Percentiles rank a stretch among this genome's conserved stretches.
Evolutionary conservation across 169 alveolate species (phyloP).

Genomic region (Babesia sp.): DNA sequence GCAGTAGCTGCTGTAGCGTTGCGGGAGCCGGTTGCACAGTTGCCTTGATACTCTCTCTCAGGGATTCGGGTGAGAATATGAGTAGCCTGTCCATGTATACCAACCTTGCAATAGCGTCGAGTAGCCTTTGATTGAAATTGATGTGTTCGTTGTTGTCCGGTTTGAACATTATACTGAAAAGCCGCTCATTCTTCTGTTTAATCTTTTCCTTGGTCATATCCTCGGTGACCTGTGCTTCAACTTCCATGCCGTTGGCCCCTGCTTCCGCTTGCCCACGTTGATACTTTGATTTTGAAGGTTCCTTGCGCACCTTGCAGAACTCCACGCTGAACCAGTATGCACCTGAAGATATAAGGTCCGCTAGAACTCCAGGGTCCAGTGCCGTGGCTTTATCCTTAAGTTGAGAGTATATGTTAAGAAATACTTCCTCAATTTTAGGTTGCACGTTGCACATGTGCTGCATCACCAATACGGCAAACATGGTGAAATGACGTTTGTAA

Average conservation of each 20-base stretch:
- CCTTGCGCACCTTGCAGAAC: slow-evolving; percentile 56
- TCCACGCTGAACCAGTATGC: slow-evolving; percentile 64
- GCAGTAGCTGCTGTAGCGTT: slow-evolving; percentile 25
- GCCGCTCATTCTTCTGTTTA: slow-evolving; percentile 30
- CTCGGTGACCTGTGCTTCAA: slow-evolving; percentile 16
- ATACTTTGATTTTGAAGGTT: not conserved
- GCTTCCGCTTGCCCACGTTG: not conserved
- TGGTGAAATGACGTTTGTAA: slow-evolving; percentile 25
- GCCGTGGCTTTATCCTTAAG: slow-evolving; percentile 11
- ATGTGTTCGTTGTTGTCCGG: not conserved
- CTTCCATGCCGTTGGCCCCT: slow-evolving; percentile 2
- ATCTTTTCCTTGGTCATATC: slow-evolving; percentile 42
- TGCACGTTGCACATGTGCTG: slow-evolving; percentile 54
- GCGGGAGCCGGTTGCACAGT: slow-evolving; percentile 4
- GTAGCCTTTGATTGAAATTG: slow-evolving; percentile 37
- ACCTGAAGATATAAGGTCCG: slow-evolving; percentile 12
- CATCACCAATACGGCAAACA: slow-evolving; percentile 52
- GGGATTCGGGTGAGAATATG: slow-evolving; percentile 35
- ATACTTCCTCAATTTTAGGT: slow-evolving; percentile 31
- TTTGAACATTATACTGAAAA: slow-evolving; percentile 41
- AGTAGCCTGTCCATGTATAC: slow-evolving; percentile 59
- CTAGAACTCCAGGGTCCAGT: slow-evolving; percentile 46
- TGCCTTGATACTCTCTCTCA: slow-evolving; percentile 30
- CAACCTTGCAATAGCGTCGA: slow-evolving; percentile 52
- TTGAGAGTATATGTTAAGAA: slow-evolving; percentile 20